A percentile compares a stretch with the other conserved stretches of the same genome.
phyloP scores from a whole-genome alignment of 495 filamentous ascomycete species.

The Hamigera avellanea region DNA sequence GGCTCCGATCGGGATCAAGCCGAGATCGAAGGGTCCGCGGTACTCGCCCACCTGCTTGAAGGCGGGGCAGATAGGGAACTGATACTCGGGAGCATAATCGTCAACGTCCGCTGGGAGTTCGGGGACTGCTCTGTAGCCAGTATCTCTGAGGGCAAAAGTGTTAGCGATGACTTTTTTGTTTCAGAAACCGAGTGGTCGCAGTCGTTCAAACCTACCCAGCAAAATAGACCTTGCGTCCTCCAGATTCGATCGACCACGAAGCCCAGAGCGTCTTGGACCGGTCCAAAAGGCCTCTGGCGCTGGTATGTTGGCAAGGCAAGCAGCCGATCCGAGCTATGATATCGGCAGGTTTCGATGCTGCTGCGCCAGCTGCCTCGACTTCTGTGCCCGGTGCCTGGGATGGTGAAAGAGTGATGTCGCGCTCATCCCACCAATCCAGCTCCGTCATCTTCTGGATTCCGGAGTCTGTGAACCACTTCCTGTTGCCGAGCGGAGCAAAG shows the following conservation, averaged over 20 bases:
- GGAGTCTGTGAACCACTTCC: conserved; percentile 63
- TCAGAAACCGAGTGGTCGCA: background rate
- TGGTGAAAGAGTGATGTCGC: conserved; percentile 53
- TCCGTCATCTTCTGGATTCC: conserved; percentile 71
- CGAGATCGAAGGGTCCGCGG: conserved; percentile 83
- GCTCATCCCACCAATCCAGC: conserved; percentile 92
- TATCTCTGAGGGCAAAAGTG: conserved; percentile 32
- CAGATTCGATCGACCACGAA: conserved; percentile 72
- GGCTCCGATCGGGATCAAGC: conserved; percentile 89
- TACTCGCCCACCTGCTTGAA: conserved; percentile 77
- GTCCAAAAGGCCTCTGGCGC: conserved; percentile 57
- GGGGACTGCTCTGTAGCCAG: conserved; percentile 79
- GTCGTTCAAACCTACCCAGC: conserved; percentile 22
- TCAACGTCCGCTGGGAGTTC: conserved; percentile 50
- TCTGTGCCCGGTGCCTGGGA: conserved; percentile 8
- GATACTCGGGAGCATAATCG: conserved; percentile 60
- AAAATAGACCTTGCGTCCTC: conserved; percentile 36
- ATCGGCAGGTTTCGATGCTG: conserved; percentile 14
- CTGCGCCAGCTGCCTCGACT: conserved; percentile 18
- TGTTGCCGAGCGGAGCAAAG: conserved; percentile 81
- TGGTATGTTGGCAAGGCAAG: conserved; percentile 79
- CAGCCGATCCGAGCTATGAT: conserved; percentile 72
- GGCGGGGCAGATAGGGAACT: conserved; percentile 69
- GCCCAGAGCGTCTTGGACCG: conserved; percentile 70
- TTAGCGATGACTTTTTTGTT: background rate